These are phyloP conservation scores for Macrolepiota dolichaula DNA, from an alignment of 768 basidiomycete genomes.

Conservation along the genomic window DNA sequence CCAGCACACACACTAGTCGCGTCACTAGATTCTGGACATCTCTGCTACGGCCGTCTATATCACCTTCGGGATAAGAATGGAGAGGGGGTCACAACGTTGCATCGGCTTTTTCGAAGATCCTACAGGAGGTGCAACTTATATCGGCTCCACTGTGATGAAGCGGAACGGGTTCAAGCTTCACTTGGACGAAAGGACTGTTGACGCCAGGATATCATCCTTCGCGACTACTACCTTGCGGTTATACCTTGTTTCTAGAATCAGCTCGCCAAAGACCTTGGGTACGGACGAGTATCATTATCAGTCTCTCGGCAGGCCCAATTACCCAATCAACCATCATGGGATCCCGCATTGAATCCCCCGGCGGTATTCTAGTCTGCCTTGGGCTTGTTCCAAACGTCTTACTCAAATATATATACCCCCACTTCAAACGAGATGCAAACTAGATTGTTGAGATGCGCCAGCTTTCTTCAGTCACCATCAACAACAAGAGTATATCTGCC, in stretches of 20 bases:
- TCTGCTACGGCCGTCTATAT: not conserved
- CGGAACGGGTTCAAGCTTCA: no score
- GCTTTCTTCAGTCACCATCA: not conserved
- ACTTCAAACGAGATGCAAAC: not conserved
- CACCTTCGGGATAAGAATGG: not conserved
- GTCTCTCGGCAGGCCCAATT: no score
- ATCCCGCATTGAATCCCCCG: not conserved
- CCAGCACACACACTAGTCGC: not conserved
- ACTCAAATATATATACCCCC: no score
- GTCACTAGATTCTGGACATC: not conserved
- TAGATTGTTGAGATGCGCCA: not conserved
- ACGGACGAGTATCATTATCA: no score
- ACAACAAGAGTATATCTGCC: not conserved
- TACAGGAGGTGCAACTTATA: not conserved
- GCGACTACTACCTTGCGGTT: no score
- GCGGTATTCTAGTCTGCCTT: not conserved
- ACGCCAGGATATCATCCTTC: no score
- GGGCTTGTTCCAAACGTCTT: not conserved
- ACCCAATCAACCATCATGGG: no score
- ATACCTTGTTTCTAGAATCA: no score
- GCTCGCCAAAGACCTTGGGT: no score
- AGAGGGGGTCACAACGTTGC: not conserved
- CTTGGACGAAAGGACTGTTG: no score
- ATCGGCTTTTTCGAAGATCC: not conserved
- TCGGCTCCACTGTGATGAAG: no score